Conservation (phyloP, 208 protist genomes). For the Crithidia thermophila region DNA sequence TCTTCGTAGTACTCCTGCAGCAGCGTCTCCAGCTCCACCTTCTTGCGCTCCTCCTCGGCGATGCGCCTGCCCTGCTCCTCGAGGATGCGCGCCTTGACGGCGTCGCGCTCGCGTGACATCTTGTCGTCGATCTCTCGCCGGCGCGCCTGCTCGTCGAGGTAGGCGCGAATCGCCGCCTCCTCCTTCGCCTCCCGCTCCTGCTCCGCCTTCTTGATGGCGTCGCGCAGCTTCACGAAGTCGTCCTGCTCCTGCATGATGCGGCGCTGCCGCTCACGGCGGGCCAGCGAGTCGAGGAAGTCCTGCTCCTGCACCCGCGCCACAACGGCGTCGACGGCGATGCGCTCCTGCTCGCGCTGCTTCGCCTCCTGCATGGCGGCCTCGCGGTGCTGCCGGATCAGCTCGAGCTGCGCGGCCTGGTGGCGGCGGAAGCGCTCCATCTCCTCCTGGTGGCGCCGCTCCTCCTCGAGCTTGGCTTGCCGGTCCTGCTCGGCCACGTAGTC, state of each 20-base stretch:
- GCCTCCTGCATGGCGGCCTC: slow-evolving; percentile 55
- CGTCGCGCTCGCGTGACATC: slow-evolving; percentile 71
- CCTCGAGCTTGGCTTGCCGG: slow-evolving; percentile 42
- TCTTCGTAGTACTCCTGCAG: slow-evolving; percentile 92
- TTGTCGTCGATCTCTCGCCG: slow-evolving; percentile 77
- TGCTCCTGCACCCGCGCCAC: slow-evolving; percentile 86
- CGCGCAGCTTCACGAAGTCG: slow-evolving; percentile 79
- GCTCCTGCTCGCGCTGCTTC: slow-evolving; percentile 73
- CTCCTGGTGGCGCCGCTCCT: slow-evolving; percentile 52
- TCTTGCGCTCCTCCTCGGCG: slow-evolving; percentile 79
- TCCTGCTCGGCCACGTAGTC: slow-evolving; percentile 59
- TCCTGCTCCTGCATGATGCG: slow-evolving; percentile 77
- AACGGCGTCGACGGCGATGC: slow-evolving; percentile 87
- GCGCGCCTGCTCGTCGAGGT: slow-evolving; percentile 72
- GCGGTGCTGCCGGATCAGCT: slow-evolving; percentile 77
- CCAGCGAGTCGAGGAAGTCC: slow-evolving; percentile 77
- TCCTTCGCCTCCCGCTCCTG: slow-evolving; percentile 76
- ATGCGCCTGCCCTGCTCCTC: slow-evolving; percentile 86
- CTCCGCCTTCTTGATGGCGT: slow-evolving; percentile 76
- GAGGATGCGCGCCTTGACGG: slow-evolving; percentile 73
- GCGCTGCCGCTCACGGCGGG: slow-evolving; percentile 75
- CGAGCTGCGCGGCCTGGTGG: slow-evolving; percentile 80
- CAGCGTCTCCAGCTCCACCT: slow-evolving; percentile 84
- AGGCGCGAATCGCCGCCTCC: slow-evolving; percentile 79
- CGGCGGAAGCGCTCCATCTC: slow-evolving; percentile 72